phyloP scores from a whole-genome alignment of 1,139 yeast genomes.

The Suhomyces chickasaworum region DNA sequence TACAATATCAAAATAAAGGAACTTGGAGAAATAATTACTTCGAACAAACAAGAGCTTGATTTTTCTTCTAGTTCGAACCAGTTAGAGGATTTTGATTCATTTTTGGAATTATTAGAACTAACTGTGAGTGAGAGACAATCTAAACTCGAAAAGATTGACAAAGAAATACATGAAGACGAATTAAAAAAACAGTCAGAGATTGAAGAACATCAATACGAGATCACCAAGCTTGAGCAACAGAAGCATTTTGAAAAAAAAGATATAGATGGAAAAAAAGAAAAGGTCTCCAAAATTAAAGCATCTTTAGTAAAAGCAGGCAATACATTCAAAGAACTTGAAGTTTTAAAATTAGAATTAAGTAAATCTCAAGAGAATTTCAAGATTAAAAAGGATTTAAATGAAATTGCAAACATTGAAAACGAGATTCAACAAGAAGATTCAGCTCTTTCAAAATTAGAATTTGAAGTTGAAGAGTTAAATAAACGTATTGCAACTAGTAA shows the following conservation, averaged over 20 bases:
- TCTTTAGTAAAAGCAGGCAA: conserved; percentile 38
- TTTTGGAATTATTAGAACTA: not conserved
- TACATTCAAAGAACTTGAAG: conserved; percentile 43
- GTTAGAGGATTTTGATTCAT: not conserved
- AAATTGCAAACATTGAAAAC: conserved; percentile 30
- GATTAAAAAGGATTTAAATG: conserved; percentile 28
- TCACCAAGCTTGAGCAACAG: conserved; percentile 46
- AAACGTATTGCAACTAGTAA: conserved; percentile 53
- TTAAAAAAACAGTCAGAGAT: conserved; percentile 9
- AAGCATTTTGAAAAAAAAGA: conserved; percentile 39
- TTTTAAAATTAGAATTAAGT: conserved; percentile 39
- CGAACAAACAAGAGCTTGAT: not conserved
- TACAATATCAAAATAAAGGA: conserved; percentile 29
- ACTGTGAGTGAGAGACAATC: conserved; percentile 18
- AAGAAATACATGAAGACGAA: conserved; percentile 12
- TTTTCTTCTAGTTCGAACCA: not conserved
- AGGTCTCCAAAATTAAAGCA: conserved; percentile 33
- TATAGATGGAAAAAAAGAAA: conserved; percentile 31
- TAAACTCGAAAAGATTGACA: conserved; percentile 14
- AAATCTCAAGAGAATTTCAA: conserved; percentile 34
- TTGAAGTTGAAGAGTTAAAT: conserved; percentile 55
- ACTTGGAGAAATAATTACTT: not conserved
- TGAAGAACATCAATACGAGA: conserved; percentile 15
- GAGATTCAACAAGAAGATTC: conserved; percentile 40
- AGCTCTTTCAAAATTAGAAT: conserved; percentile 47